A percentile compares a stretch with the other conserved stretches of the same genome.
Evolutionary conservation across 73 alveolate species (phyloP).

Genomic region (Paramecium primaurelia): DNA sequence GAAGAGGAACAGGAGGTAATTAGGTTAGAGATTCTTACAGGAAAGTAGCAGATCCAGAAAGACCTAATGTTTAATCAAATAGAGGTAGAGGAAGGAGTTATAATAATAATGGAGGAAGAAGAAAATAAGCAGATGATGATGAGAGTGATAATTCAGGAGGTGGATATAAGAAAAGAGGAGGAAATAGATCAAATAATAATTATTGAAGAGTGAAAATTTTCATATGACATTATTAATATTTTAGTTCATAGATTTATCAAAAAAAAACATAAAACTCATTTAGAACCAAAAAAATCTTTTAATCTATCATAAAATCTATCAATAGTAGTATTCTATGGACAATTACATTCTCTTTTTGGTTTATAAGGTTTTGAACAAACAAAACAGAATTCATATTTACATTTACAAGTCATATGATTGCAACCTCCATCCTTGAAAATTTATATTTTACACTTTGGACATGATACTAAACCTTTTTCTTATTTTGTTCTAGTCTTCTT

Average conservation of each 20-base stretch:
- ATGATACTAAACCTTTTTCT: neutral
- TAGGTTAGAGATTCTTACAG: constrained; percentile 91
- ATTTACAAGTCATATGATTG: constrained; percentile 26
- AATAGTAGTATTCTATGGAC: neutral
- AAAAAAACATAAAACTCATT: neutral
- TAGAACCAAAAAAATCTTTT: neutral
- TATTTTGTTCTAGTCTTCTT: neutral
- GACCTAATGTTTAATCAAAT: neutral
- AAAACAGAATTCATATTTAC: constrained; percentile 33
- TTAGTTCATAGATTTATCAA: neutral
- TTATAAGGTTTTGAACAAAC: neutral
- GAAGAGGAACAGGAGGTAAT: constrained; percentile 96
- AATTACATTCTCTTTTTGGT: neutral
- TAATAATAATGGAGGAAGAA: constrained; percentile 7
- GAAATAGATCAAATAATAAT: neutral
- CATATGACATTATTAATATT: neutral
- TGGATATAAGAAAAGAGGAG: neutral
- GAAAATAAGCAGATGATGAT: neutral
- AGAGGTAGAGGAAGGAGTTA: constrained; percentile 29
- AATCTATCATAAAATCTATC: neutral
- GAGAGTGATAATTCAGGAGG: neutral
- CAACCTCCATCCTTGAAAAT: constrained; percentile 21
- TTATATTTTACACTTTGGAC: neutral
- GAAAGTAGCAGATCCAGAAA: constrained; percentile 64
- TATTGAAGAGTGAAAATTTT: neutral